Conservation (phyloP, 352 stramenopile species). For the Sclerospora graminicola region DNA sequence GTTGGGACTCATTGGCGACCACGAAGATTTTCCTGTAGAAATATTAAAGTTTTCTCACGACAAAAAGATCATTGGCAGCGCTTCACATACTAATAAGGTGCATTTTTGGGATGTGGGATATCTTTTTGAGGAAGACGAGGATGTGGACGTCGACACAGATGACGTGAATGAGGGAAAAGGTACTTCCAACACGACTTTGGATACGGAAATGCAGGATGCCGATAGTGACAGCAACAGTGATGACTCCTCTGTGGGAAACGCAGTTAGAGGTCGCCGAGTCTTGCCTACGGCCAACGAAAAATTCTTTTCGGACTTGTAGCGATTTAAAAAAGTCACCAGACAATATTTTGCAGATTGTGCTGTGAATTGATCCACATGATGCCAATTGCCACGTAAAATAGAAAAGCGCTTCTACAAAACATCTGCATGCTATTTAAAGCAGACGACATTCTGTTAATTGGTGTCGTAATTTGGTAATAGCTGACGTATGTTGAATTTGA, state of each 20-base stretch:
- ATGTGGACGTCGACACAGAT: conserved; percentile 62
- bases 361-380: too few relatives aligned
- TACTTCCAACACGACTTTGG: conserved; percentile 18
- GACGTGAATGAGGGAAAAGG: conserved; percentile 46
- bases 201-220: conserved; percentile 81
- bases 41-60: conserved; percentile 80
- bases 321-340: conserved; percentile 10
- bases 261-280: conserved; percentile 26
- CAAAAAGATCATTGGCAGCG: conserved; percentile 86
- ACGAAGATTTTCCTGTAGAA: conserved; percentile 95
- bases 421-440: too few relatives aligned
- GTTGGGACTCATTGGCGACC: conserved; percentile 91
- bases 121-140: conserved; percentile 85
- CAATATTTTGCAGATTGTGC: conserved; percentile 16
- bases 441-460: too few relatives aligned
- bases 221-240: conserved; percentile 71
- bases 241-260: conserved; percentile 35
- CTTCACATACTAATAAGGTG: conserved; percentile 92
- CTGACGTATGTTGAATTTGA: too few relatives aligned
- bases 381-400: too few relatives aligned
- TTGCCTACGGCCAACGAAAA: conserved; percentile 64
- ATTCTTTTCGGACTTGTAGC: conserved; percentile 80
- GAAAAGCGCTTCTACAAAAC: too few relatives aligned
- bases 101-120: conserved; percentile 93
- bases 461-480: too few relatives aligned